A percentile compares a stretch with the other conserved stretches of the same genome.
Conservation (phyloP, 2,329 filamentous ascomycete genomes). For the Penicillium frequentans region DNA sequence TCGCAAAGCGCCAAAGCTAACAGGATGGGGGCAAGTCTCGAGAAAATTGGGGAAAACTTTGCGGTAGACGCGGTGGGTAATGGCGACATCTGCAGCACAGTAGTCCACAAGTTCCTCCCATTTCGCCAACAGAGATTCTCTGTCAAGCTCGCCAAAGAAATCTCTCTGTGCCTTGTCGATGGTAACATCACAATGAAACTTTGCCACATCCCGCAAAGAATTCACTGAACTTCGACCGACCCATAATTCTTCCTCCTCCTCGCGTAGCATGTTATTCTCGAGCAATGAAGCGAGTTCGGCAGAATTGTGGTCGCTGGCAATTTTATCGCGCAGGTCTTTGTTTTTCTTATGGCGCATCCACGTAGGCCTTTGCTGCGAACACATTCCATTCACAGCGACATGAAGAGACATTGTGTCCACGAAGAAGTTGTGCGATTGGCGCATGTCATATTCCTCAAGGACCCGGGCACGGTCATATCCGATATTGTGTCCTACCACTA, state of each 20-base stretch:
- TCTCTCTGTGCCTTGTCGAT: slow-evolving; percentile 89
- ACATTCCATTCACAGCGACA: slow-evolving; percentile 98
- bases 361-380: slow-evolving; percentile 88
- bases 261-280: slow-evolving; percentile 63
- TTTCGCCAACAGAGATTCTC: slow-evolving; percentile 66
- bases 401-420: slow-evolving; percentile 98
- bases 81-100: slow-evolving; percentile 88
- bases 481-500: slow-evolving; percentile 92
- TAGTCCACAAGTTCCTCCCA: slow-evolving; percentile 86
- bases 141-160: slow-evolving; percentile 79
- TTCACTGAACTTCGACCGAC: slow-evolving; percentile 93
- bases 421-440: slow-evolving; percentile 81
- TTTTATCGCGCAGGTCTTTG: slow-evolving; percentile 76
- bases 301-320: slow-evolving; percentile 69
- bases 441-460: slow-evolving; percentile 81
- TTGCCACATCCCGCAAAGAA: slow-evolving; percentile 89
- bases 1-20: slow-evolving; percentile 90
- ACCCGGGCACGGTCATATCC: slow-evolving; percentile 91
- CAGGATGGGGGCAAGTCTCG: slow-evolving; percentile 88
- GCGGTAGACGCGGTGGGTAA: slow-evolving; percentile 92
- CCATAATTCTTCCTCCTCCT: slow-evolving; percentile 95
- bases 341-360: slow-evolving; percentile 98
- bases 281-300: slow-evolving; percentile 71
- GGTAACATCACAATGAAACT: slow-evolving; percentile 88
- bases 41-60: slow-evolving; percentile 90